phyloP scores from a whole-genome alignment of 768 basidiomycete genomes.

The Amanita brunnescens region DNA sequence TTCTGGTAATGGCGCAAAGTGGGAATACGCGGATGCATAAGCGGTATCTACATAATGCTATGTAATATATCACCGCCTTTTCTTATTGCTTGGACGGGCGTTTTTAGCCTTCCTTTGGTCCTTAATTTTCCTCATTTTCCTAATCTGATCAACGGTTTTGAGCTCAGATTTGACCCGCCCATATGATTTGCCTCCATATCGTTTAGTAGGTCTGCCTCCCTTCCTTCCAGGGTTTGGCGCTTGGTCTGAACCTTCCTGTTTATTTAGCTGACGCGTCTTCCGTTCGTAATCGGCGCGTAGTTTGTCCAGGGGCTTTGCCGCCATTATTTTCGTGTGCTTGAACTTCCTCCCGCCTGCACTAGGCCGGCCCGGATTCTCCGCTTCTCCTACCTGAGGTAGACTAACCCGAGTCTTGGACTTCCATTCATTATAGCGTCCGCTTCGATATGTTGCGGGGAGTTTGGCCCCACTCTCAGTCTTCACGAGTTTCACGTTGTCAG shows the following conservation, averaged over 20 bases:
- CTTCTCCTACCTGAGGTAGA: constrained; percentile 79
- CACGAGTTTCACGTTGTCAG: constrained; percentile 92
- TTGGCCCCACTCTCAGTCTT: constrained; percentile 87
- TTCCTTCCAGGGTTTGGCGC: constrained; percentile 15
- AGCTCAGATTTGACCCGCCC: constrained; percentile 72
- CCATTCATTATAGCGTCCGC: constrained; percentile 96
- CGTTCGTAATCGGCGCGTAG: constrained; percentile 64
- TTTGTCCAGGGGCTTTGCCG: constrained; percentile 74
- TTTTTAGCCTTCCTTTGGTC: constrained; percentile 73
- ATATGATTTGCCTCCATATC: constrained; percentile 52
- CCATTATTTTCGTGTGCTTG: constrained; percentile 57
- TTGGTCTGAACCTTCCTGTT: constrained; percentile 34
- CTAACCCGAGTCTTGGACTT: constrained; percentile 64
- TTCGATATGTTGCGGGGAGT: constrained; percentile 86
- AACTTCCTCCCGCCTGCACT: constrained; percentile 50
- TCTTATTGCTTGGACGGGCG: constrained; percentile 54
- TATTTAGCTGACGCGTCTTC: constrained; percentile 54
- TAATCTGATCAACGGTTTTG: constrained; percentile 81
- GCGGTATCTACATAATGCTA: background rate
- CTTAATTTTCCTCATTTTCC: constrained; percentile 56
- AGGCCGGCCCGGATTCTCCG: constrained; percentile 39
- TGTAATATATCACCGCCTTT: constrained; percentile 29
- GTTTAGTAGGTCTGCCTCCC: constrained; percentile 31
- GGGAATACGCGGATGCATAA: constrained; percentile 60
- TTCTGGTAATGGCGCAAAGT: constrained; percentile 59